Evolutionary conservation across 352 stramenopile species (phyloP).

Genomic region (Globisporangium emineosum): DNA sequence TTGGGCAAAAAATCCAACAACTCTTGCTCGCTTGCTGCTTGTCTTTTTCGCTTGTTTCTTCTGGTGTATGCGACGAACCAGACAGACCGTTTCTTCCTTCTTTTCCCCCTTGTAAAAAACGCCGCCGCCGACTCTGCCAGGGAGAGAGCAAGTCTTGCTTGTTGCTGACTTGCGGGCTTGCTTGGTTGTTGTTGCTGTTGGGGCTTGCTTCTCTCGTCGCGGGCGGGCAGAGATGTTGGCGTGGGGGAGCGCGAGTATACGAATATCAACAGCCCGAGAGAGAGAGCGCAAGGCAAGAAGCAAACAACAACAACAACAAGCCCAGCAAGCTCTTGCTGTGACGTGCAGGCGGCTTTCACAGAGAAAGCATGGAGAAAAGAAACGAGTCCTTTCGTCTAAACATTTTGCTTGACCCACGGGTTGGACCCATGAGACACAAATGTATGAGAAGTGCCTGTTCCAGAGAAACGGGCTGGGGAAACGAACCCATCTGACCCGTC

Average conservation of each 20-base stretch:
- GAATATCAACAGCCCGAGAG: conserved; percentile 7
- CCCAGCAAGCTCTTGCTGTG: neutral
- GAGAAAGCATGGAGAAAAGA: conserved; percentile 3
- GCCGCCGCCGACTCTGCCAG: neutral
- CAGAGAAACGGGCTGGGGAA: neutral
- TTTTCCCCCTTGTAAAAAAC: neutral
- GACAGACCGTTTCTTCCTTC: conserved; percentile 9
- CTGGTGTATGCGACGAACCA: conserved; percentile 10
- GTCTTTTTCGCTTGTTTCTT: conserved; percentile 5
- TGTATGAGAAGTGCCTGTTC: neutral
- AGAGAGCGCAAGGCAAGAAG: neutral
- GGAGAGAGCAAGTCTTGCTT: conserved; percentile 1
- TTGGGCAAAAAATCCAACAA: neutral
- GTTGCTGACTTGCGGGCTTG: too few species aligned
- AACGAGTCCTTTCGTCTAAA: neutral
- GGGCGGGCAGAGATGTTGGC: conserved; percentile 8
- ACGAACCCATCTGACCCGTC: neutral
- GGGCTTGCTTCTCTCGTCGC: conserved; percentile 7
- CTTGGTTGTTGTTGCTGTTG: neutral
- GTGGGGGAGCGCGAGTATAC: conserved; percentile 7
- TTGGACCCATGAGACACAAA: neutral
- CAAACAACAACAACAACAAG: neutral
- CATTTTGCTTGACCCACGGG: neutral
- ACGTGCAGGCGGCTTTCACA: neutral
- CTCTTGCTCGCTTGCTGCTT: conserved; percentile 3